These are phyloP conservation scores for Penicillium sp. DNA, from an alignment of 2,329 filamentous ascomycete genomes.

Conservation along the genomic window DNA sequence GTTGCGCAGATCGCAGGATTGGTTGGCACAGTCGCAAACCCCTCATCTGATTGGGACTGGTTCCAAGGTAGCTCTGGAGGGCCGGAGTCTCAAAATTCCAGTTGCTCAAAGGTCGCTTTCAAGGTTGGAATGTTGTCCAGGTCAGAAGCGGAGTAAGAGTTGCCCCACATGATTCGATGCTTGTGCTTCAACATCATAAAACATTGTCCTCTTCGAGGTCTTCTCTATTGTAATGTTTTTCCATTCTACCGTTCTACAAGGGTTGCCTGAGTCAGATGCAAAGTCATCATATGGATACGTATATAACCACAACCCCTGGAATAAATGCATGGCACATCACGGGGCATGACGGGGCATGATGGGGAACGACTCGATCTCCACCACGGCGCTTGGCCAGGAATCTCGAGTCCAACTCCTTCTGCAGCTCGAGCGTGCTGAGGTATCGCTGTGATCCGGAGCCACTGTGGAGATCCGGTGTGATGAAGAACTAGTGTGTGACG, in stretches of 20 bases:
- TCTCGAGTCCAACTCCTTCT: neutral
- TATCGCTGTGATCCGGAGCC: constrained; percentile 12
- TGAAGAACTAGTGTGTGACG: constrained; percentile 39
- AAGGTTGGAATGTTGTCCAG: neutral
- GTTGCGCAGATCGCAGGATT: constrained; percentile 7
- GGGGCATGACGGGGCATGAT: too few relatives aligned
- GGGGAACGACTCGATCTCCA: constrained; percentile 2
- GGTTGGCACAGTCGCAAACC: constrained; percentile 9
- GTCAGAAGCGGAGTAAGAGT: neutral
- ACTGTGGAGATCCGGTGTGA: constrained; percentile 29
- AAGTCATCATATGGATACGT: neutral
- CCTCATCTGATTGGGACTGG: constrained; percentile 7
- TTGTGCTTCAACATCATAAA: neutral
- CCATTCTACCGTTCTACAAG: neutral
- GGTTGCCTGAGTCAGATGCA: neutral
- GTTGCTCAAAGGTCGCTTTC: neutral
- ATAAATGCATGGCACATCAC: neutral
- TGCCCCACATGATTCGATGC: neutral
- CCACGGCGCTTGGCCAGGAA: constrained; percentile 12
- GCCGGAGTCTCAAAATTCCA: neutral
- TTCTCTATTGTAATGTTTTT: neutral
- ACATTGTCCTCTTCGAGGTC: neutral
- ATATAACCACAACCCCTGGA: neutral
- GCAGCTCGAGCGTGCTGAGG: constrained; percentile 5
- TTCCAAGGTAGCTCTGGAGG: neutral